These are phyloP conservation scores for Ustilago lituana DNA, from an alignment of 1,284 basidiomycete species.

Conservation along the genomic window DNA sequence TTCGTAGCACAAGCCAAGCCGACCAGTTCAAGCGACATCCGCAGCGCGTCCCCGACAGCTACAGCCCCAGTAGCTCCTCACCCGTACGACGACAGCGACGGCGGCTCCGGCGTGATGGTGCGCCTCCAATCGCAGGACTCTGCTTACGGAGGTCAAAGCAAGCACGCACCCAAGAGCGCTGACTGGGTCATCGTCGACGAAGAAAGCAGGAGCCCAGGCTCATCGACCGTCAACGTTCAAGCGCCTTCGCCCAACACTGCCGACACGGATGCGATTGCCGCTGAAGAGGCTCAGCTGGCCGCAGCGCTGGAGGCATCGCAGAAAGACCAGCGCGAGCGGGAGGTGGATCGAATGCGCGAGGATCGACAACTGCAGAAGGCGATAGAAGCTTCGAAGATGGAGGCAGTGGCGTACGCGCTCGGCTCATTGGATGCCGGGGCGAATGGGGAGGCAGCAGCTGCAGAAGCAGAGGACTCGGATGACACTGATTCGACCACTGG, in stretches of 20 bases:
- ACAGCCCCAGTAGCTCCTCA: background rate
- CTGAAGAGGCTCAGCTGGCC: constrained; percentile 33
- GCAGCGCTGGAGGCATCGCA: constrained; percentile 34
- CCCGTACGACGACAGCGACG: constrained; percentile 31
- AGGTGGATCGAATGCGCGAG: constrained; percentile 37
- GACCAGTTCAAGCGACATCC: too few relatives aligned
- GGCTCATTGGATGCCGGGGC: constrained; percentile 21
- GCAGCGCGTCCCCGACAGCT: too few relatives aligned
- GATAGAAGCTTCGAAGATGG: constrained; percentile 48
- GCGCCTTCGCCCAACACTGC: constrained; percentile 12
- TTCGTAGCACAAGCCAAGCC: too few relatives aligned
- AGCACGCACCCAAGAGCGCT: constrained; percentile 7
- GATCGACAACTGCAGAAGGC: constrained; percentile 42
- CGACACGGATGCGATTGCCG: constrained; percentile 5
- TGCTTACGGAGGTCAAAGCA: constrained; percentile 1
- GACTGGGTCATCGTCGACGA: constrained; percentile 46
- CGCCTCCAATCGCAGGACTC: constrained; percentile 20
- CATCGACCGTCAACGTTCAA: constrained; percentile 39
- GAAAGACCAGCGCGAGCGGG: constrained; percentile 16
- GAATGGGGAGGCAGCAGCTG: background rate
- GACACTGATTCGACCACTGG: constrained; percentile 69
- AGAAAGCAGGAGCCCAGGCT: constrained; percentile 14
- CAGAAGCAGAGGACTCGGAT: constrained; percentile 58
- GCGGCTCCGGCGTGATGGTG: constrained; percentile 36
- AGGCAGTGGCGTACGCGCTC: constrained; percentile 39